phyloP scores from a whole-genome alignment of 202 grass and related monocot species.

The Dendrocalamus latiflorus region DNA sequence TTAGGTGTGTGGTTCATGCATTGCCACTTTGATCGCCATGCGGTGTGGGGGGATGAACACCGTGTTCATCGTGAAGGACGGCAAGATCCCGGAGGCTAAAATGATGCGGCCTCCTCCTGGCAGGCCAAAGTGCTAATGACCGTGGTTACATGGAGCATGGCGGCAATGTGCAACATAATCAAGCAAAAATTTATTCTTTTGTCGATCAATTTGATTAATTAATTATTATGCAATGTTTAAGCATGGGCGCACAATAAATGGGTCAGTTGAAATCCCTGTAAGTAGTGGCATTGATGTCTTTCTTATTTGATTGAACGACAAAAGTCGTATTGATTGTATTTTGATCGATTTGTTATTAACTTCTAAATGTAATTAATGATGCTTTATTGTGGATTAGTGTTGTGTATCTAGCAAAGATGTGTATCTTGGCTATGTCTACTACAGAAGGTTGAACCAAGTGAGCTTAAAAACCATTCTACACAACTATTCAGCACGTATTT shows the following conservation, averaged over 20 bases:
- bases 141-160: background rate
- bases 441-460: background rate
- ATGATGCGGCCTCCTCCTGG: constrained; percentile 45
- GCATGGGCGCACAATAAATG: background rate
- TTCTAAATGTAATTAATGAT: background rate
- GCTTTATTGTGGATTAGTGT: background rate
- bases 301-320: background rate
- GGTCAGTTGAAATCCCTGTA: background rate
- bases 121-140: constrained; percentile 47
- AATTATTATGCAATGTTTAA: background rate
- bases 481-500: background rate
- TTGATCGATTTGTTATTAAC: background rate
- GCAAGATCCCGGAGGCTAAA: constrained; percentile 12
- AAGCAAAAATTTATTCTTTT: background rate
- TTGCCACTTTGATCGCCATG: constrained; percentile 66
- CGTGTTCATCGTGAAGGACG: constrained; percentile 63
- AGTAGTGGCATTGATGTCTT: background rate
- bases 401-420: background rate
- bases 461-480: background rate
- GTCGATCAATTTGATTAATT: background rate
- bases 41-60: constrained; percentile 67
- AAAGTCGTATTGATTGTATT: background rate
- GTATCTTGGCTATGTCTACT: background rate
- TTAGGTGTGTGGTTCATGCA: constrained; percentile 90
- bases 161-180: background rate